Conservation (phyloP, 164 flowering plant genomes). For the grape (Vitis vinifera) region ASM3070453v1 NC_081822.1:6277001-6277500, state of each 20-base stretch:
- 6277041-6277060: slow-evolving; percentile 34
- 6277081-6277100: too few species aligned
- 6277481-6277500: too few species aligned
- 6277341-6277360: slow-evolving; percentile 53
- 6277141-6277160: background rate
- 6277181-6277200: too few species aligned
- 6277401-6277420: background rate
- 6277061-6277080: too few species aligned
- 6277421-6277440: too few species aligned
- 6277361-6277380: slow-evolving; percentile 54
- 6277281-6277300: background rate
- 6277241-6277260: too few species aligned
- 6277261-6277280: too few species aligned
- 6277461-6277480: too few species aligned
- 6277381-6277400: slow-evolving; percentile 56
- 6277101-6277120: background rate
- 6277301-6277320: background rate
- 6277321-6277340: slow-evolving; percentile 27
- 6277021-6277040: slow-evolving; percentile 60
- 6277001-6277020: slow-evolving; percentile 59
- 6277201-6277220: too few species aligned
- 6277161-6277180: too few species aligned
- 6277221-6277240: too few species aligned
- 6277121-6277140: background rate
- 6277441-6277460: background rate